Conservation (phyloP, 23 red algal species). For the Porphyridium purpureum region DNA sequence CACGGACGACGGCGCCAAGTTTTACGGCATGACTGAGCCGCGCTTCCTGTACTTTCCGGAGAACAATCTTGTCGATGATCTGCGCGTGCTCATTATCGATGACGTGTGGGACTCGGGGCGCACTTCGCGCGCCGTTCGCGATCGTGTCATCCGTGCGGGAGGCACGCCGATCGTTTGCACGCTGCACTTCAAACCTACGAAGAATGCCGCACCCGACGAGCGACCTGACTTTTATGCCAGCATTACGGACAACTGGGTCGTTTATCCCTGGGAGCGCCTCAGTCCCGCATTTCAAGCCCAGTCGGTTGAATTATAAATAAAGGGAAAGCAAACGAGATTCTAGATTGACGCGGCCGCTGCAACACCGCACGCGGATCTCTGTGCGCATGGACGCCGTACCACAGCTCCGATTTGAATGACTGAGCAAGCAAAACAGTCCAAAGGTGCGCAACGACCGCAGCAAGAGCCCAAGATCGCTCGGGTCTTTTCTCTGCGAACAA, state of each 20-base stretch:
- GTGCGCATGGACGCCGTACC: too few species aligned
- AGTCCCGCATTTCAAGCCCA: too few species aligned
- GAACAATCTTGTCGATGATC: constrained; percentile 27
- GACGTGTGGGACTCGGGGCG: constrained; percentile 92
- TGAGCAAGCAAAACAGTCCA: too few species aligned
- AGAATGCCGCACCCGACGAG: constrained; percentile 13
- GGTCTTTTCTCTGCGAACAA: too few species aligned
- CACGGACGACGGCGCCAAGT: constrained; percentile 53
- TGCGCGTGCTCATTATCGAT: constrained; percentile 74
- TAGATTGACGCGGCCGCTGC: too few species aligned
- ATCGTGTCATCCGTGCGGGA: constrained; percentile 35
- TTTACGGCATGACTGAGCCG: constrained; percentile 80
- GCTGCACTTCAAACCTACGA: constrained; percentile 86
- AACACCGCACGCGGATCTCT: too few species aligned
- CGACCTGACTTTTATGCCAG: constrained; percentile 57
- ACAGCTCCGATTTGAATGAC: too few species aligned
- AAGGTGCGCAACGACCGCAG: too few species aligned
- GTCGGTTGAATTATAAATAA: too few species aligned
- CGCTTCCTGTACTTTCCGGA: constrained; percentile 76
- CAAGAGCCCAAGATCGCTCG: too few species aligned
- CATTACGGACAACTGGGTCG: constrained; percentile 48
- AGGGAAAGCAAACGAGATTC: too few species aligned
- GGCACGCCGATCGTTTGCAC: constrained; percentile 31
- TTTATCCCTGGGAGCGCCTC: constrained; percentile 98
- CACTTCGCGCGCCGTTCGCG: constrained; percentile 54